A percentile compares a stretch with the other conserved stretches of the same genome.
These are phyloP conservation scores for Ustilago nuda DNA, from an alignment of 1,284 basidiomycete genomes.

Conservation along the genomic window DNA sequence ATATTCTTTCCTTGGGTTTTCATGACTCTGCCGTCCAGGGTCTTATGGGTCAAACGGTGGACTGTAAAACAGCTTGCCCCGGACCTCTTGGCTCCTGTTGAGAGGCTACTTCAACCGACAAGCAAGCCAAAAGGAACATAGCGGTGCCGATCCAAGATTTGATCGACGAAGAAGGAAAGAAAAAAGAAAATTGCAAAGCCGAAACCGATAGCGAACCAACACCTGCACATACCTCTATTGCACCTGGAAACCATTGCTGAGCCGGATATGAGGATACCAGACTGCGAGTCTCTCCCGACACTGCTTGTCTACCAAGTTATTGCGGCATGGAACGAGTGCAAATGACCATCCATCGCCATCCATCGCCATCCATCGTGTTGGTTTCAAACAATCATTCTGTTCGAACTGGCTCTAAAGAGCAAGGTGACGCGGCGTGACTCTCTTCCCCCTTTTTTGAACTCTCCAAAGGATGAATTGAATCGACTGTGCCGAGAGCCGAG, in stretches of 20 bases:
- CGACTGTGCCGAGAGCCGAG: neutral
- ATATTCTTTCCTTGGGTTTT: no score
- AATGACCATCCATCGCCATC: neutral
- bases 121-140: neutral
- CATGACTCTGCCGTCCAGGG: no score
- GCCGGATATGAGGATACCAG: conserved; percentile 13
- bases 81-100: neutral
- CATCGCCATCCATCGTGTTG: conserved; percentile 6
- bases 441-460: neutral
- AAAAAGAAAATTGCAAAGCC: neutral
- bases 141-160: neutral
- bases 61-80: neutral
- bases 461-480: conserved; percentile 1
- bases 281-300: neutral
- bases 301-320: neutral
- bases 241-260: neutral
- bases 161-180: neutral
- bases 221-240: no score
- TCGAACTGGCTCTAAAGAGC: neutral
- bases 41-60: neutral
- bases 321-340: neutral
- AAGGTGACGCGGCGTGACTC: neutral
- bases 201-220: neutral
- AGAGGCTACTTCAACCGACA: neutral
- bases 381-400: neutral